Evolutionary conservation across 2,329 filamentous ascomycete species (phyloP), one percentile per base, ranked within the genome.

Genomic region (Aspergillus aculeatus): DNA sequence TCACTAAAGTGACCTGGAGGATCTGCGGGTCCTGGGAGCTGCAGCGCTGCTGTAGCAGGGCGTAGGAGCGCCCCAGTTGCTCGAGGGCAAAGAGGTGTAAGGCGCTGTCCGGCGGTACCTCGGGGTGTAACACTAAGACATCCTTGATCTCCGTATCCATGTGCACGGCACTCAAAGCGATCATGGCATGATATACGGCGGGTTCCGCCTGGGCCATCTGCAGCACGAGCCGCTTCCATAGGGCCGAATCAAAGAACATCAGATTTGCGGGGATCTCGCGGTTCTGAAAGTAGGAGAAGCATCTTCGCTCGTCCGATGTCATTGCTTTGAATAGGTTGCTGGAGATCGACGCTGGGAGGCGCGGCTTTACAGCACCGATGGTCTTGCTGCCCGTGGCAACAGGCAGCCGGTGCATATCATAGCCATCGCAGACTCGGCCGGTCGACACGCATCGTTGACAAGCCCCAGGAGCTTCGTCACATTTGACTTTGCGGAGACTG

Each of bases 371-470:
- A 24, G 14, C 32, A 41, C 14, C n/a, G 31, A 14, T 19, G 31
- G 23, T 47, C 19, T 41, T 51, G n/a, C 19, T 23, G 31, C 32
- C 32, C 14, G 32, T 35, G 32, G n/a, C 21, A 21, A 31, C 4
- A 19, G 58, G 60, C 11, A 63, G 57, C 32, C 58, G 60, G 47
- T 57, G 52, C 19, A 64, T 32, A 48, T 65, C 65, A 61, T 77
- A 78, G 21, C 76, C 74, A 5, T 35, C 32, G 32, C 32, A 35
- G 12, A 35, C 14, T 12, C 32, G 11, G 11, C 32, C 32, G 14
- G 32, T 2, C 14, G 32, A 35, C 11, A 16, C 32, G 14, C 32
- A 35, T 35, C 32, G 11, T 35, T 35, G 32, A 35, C 32, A 35
- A 35, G 32, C 14, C 11, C 32, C 32, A 16, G 32, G 32, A 35